Conservation (phyloP, 148 eudicot species). For the Camellia sinensis region DNA sequence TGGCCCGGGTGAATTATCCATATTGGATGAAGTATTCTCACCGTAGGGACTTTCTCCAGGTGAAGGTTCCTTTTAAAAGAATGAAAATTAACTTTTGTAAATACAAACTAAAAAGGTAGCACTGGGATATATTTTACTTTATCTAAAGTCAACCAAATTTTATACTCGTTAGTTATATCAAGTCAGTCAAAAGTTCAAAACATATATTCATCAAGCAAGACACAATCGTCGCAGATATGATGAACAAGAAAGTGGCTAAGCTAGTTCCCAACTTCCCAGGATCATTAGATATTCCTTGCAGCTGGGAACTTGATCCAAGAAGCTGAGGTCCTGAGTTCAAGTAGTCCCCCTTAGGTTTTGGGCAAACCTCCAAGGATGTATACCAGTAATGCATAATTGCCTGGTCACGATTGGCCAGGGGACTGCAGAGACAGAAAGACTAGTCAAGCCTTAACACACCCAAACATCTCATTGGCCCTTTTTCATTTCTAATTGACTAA, state of each 20-base stretch:
- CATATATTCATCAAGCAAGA: background rate
- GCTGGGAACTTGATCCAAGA: background rate
- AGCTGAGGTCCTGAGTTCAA: background rate
- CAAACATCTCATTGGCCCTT: too few species aligned
- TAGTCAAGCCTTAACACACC: too few species aligned
- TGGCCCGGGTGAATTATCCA: constrained; percentile 64
- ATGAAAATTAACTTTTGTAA: background rate
- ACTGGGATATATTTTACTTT: too few species aligned
- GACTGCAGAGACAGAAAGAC: background rate
- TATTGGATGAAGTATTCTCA: constrained; percentile 72
- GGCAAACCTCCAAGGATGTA: background rate
- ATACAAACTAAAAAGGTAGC: background rate
- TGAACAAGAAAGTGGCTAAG: background rate
- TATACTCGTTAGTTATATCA: background rate
- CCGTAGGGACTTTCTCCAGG: constrained; percentile 62
- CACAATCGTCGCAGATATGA: background rate
- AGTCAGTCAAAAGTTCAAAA: background rate
- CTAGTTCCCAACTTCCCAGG: background rate
- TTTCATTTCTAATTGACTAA: too few species aligned
- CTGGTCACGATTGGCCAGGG: background rate
- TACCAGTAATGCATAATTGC: too few species aligned
- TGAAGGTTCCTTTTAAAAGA: constrained; percentile 37
- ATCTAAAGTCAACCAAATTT: too few species aligned
- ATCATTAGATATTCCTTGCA: background rate
- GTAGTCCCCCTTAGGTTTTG: too few species aligned